Percentiles rank a stretch among this genome's conserved stretches.
Evolutionary conservation across 1,284 basidiomycete species (phyloP).

Genomic region (Pseudozyma sp.): DNA sequence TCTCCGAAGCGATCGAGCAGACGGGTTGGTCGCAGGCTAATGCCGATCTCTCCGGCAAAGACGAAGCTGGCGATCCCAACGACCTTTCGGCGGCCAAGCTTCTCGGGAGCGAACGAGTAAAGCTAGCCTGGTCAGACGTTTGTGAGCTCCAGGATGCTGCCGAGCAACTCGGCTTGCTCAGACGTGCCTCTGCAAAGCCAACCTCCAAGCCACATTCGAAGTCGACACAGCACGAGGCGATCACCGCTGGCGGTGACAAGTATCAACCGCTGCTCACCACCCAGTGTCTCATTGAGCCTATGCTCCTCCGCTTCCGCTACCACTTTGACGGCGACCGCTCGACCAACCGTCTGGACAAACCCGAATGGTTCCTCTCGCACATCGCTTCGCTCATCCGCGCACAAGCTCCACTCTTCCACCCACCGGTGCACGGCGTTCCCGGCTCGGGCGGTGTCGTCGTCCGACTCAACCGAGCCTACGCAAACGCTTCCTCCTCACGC

Average conservation of each 20-base stretch:
- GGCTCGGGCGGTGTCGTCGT: slow-evolving; percentile 19
- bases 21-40: slow-evolving; percentile 38
- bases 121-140: slow-evolving; percentile 52
- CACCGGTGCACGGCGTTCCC: slow-evolving; percentile 32
- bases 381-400: slow-evolving; percentile 75
- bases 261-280: slow-evolving; percentile 70
- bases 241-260: slow-evolving; percentile 50
- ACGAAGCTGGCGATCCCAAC: not conserved
- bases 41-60: slow-evolving; percentile 4
- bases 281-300: slow-evolving; percentile 84
- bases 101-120: slow-evolving; percentile 15
- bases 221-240: not conserved
- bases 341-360: slow-evolving; percentile 93
- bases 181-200: slow-evolving; percentile 29
- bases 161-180: slow-evolving; percentile 40
- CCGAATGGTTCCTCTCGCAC: slow-evolving; percentile 96
- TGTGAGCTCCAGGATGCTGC: slow-evolving; percentile 57
- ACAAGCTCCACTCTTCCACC: slow-evolving; percentile 77
- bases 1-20: slow-evolving; percentile 36
- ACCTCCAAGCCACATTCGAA: not conserved
- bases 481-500: slow-evolving; percentile 79
- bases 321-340: slow-evolving; percentile 89
- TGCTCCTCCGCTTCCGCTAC: slow-evolving; percentile 89
- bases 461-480: slow-evolving; percentile 65
- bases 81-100: slow-evolving; percentile 6